Conservation (phyloP, 805 yeast genomes). For the Candida succiphila region DNA sequence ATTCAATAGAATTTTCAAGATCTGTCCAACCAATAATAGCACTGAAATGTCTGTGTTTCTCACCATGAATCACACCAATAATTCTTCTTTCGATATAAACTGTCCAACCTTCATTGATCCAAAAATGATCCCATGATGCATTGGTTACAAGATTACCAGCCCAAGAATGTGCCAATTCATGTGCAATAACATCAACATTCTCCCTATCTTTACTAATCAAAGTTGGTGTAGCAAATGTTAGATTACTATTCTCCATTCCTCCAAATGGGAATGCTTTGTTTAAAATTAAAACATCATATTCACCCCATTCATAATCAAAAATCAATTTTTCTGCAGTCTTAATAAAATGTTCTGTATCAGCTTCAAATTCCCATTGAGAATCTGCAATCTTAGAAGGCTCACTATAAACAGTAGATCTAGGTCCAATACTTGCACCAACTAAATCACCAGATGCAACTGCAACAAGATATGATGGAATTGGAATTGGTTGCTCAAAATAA, state of each 20-base stretch:
- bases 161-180: constrained; percentile 91
- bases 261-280: constrained; percentile 80
- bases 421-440: constrained; percentile 60
- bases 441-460: constrained; percentile 84
- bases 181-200: constrained; percentile 85
- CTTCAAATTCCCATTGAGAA: constrained; percentile 72
- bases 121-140: constrained; percentile 87
- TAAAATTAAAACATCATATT: constrained; percentile 70
- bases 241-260: constrained; percentile 92
- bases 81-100: constrained; percentile 85
- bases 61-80: constrained; percentile 70
- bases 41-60: constrained; percentile 64
- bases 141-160: constrained; percentile 86
- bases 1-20: constrained; percentile 51
- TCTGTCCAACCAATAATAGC: constrained; percentile 88
- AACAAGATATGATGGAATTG: constrained; percentile 77
- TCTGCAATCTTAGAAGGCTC: constrained; percentile 62
- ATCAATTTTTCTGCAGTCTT: constrained; percentile 67
- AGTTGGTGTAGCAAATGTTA: constrained; percentile 87
- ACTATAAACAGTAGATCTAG: constrained; percentile 73
- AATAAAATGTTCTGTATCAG: constrained; percentile 74
- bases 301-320: constrained; percentile 77
- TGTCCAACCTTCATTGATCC: constrained; percentile 96
- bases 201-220: constrained; percentile 76
- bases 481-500: constrained; percentile 61